These are phyloP conservation scores for Phytophthora quininea DNA, from an alignment of 352 stramenopile genomes.

Conservation along the genomic window DNA sequence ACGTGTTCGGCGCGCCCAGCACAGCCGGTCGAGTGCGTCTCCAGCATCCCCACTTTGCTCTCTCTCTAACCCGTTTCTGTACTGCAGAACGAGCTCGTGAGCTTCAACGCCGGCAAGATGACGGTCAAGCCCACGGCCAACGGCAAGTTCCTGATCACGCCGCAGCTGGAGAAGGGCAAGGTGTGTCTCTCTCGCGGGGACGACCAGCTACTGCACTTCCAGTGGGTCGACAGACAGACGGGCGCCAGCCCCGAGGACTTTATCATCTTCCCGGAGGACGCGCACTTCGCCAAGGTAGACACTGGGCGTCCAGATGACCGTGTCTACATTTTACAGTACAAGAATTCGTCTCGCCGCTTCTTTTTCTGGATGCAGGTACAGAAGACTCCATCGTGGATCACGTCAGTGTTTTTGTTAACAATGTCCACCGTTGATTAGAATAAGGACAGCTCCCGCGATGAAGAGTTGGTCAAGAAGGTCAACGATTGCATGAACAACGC, in stretches of 20 bases:
- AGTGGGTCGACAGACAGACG: slow-evolving; percentile 92
- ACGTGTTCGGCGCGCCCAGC: slow-evolving; percentile 76
- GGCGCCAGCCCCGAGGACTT: slow-evolving; percentile 88
- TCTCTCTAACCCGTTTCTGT: not conserved
- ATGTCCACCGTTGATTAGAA: slow-evolving; percentile 44
- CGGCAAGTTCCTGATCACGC: slow-evolving; percentile 89
- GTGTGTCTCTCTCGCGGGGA: slow-evolving; percentile 86
- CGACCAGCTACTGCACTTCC: slow-evolving; percentile 92
- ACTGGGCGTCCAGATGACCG: slow-evolving; percentile 86
- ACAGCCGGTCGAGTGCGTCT: slow-evolving; percentile 54
- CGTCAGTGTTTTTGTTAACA: no score
- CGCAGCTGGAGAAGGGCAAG: slow-evolving; percentile 92
- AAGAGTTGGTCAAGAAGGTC: slow-evolving; percentile 87
- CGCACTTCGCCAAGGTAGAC: slow-evolving; percentile 87
- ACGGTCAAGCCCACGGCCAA: slow-evolving; percentile 67
- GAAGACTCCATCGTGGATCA: no score
- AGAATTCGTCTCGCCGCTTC: slow-evolving; percentile 91
- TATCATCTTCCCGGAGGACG: slow-evolving; percentile 93
- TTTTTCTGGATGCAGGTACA: slow-evolving; percentile 96
- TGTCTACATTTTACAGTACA: slow-evolving; percentile 94
- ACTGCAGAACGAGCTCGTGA: slow-evolving; percentile 79
- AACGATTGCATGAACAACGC: slow-evolving; percentile 92
- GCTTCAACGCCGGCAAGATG: slow-evolving; percentile 94
- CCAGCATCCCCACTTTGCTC: not conserved
- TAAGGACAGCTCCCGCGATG: slow-evolving; percentile 88